A percentile compares a stretch with the other conserved stretches of the same genome.
Conservation (phyloP, 306 rosid species). For the Citrullus colocynthis region DNA sequence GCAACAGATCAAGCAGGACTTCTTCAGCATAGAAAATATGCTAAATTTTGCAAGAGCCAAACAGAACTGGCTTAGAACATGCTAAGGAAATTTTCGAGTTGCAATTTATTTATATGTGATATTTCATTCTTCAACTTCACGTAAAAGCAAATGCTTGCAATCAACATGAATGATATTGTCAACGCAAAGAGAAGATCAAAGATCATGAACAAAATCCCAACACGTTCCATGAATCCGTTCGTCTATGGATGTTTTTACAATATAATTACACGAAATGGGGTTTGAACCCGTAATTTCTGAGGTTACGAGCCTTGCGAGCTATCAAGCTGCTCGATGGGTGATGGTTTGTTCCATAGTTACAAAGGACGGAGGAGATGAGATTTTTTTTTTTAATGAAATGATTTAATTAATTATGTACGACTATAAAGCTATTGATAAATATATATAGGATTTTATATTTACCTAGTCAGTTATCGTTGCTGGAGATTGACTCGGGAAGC, state of each 20-base stretch:
- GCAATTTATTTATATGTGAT: too few species aligned
- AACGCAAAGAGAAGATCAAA: not conserved
- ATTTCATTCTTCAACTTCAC: too few species aligned
- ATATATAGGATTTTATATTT: not conserved
- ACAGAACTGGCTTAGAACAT: too few species aligned
- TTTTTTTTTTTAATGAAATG: not conserved
- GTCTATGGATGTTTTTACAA: not conserved
- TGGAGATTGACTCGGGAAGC: constrained; percentile 61
- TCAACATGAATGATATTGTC: not conserved
- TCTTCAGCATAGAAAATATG: too few species aligned
- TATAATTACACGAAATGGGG: not conserved
- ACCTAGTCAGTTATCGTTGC: constrained; percentile 30
- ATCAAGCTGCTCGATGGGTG: not conserved
- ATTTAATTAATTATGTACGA: not conserved
- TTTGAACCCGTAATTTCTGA: not conserved
- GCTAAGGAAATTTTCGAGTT: too few species aligned
- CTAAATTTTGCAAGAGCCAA: too few species aligned
- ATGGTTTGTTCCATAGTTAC: not conserved
- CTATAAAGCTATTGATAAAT: not conserved
- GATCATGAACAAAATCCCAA: not conserved
- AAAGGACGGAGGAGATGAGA: not conserved
- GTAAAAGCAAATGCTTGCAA: not conserved
- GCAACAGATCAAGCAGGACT: too few species aligned
- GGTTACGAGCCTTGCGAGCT: not conserved
- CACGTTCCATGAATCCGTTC: not conserved